Base-by-base conservation (phyloP, 2,329 filamentous ascomycete genomes). In the Aspergillus candidus region DNA sequence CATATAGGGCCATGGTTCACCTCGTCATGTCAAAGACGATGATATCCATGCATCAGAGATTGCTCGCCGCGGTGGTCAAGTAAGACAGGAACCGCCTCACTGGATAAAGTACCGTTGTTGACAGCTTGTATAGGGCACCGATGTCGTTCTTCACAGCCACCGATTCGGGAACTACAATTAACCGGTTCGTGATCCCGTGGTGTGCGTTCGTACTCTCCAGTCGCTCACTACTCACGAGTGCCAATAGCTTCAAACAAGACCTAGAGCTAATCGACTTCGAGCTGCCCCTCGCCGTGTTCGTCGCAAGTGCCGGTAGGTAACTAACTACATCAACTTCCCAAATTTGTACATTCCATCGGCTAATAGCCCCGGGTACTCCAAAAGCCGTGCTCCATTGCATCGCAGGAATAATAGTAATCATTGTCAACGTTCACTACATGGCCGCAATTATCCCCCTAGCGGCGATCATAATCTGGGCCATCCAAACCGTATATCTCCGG, bases 401-500 rank as follows among this genome's bases (percentile, higher is more conserved):
- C 11, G 40, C 41, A 7, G 49, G 55, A 13, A 47, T 55, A 44
- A 48, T 54, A 13, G 34, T 61, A 10, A 70, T 74, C 29, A 66
- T 60, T 12, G 57, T 63, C 27, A 64, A 66, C 12, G 64, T 70
- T 1, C 55, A 57, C 2, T 73, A 65, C 32, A 62, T 66, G 10
- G 69, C 68, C 4, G 60, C 67, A 4, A 57, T 63, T 1, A 61
- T 72, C 37, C 71, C 72, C 0, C 41, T 70, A 14, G 54, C 71
- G 2, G 44, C 64, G 7, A 45, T 58, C 1, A 55, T 55, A 2
- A 53, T 74, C 18, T 74, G 67, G 46, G 41, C 60, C 36, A 62
- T 75, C 6, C 72, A 75, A 46, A 63, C 56, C 43, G 62, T 70
- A 48, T 75, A 75, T 49, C 66, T 74, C 3, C 69, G 63, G 14